phyloP scores from a whole-genome alignment of 257 asterid species.

The Lithospermum erythrorhizon region DNA sequence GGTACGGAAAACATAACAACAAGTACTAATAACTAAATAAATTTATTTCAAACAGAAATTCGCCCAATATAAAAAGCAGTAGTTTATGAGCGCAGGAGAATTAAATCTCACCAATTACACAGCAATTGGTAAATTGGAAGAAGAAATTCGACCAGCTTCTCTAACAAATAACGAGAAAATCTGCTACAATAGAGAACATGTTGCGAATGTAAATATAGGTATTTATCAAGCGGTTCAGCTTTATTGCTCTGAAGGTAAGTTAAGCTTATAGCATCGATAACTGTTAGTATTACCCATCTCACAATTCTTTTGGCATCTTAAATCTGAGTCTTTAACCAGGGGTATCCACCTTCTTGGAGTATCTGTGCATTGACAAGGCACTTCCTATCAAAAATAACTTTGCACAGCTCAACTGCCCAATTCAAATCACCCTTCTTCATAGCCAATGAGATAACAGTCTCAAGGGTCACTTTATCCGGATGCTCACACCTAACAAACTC shows the following conservation, averaged over 20 bases:
- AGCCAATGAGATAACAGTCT: conserved; percentile 19
- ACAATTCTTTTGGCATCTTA: conserved; percentile 31
- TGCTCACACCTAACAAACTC: conserved; percentile 15
- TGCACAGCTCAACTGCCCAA: conserved; percentile 35
- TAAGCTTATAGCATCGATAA: conserved; percentile 24
- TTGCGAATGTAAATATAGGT: neutral
- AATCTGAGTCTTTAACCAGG: conserved; percentile 20
- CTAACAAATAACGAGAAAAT: neutral
- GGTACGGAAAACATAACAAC: too few species aligned
- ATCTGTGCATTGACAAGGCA: conserved; percentile 17
- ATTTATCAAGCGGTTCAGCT: neutral
- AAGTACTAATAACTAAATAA: too few species aligned
- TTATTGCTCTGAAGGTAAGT: conserved; percentile 13
- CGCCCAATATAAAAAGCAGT: too few species aligned
- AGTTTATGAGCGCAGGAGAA: too few species aligned
- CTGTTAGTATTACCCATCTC: conserved; percentile 26
- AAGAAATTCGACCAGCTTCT: neutral
- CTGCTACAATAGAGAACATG: neutral
- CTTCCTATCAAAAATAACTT: conserved; percentile 24
- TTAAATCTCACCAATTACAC: neutral
- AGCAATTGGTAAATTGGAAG: neutral
- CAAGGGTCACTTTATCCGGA: conserved; percentile 21
- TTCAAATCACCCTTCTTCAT: conserved; percentile 27
- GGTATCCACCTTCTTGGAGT: conserved; percentile 33
- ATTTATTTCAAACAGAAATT: too few species aligned